Evolutionary conservation across 805 yeast genomes (phyloP).

Genomic region (Tetrapisispora nanseiensis): DNA sequence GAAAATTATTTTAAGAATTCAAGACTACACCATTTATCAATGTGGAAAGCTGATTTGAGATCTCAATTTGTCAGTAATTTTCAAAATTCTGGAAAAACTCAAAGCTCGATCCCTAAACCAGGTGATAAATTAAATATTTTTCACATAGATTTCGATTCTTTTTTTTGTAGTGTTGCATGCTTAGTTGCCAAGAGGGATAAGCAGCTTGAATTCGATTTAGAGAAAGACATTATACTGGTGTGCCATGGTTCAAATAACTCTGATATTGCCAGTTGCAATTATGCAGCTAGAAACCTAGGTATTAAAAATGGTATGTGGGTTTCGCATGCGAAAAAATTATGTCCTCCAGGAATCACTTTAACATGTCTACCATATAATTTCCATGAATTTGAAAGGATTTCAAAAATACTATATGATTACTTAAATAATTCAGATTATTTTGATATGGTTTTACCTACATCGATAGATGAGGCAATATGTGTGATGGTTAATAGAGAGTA

Average conservation of each 20-base stretch:
- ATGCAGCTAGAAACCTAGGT: conserved; percentile 71
- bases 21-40: conserved; percentile 77
- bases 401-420: conserved; percentile 54
- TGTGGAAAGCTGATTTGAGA: conserved; percentile 73
- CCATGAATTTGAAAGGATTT: conserved; percentile 54
- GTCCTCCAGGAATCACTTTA: conserved; percentile 46
- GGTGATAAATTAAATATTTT: conserved; percentile 34
- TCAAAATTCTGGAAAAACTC: conserved; percentile 16
- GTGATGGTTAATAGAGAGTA: conserved; percentile 8
- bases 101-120: conserved; percentile 5
- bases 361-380: conserved; percentile 64
- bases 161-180: conserved; percentile 81
- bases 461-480: conserved; percentile 81
- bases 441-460: conserved; percentile 63
- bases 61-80: conserved; percentile 47
- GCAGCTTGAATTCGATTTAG: conserved; percentile 22
- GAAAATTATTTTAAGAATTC: conserved; percentile 67
- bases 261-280: conserved; percentile 88
- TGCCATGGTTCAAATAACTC: conserved; percentile 43
- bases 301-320: conserved; percentile 90
- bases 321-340: conserved; percentile 46
- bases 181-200: conserved; percentile 41
- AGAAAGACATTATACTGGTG: conserved; percentile 50
- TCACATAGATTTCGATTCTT: conserved; percentile 90
- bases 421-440: conserved; percentile 28